Evolutionary conservation across 2,329 filamentous ascomycete genomes (phyloP).

Genomic region (Acephala macrosclerotiorum): DNA sequence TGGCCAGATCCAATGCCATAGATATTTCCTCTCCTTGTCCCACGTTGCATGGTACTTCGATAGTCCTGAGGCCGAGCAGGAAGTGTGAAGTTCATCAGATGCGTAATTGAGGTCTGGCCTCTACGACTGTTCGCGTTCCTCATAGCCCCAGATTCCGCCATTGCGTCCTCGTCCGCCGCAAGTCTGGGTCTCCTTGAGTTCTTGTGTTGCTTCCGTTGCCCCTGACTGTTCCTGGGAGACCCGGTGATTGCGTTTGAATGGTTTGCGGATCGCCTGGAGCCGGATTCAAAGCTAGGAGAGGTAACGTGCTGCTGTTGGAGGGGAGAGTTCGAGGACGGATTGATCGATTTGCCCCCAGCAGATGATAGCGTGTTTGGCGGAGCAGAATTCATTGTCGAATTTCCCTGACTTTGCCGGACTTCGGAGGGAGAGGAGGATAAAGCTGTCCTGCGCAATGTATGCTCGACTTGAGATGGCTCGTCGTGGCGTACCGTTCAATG

Average conservation of each 20-base stretch:
- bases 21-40: slow-evolving; percentile 70
- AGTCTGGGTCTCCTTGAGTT: slow-evolving; percentile 76
- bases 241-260: slow-evolving; percentile 37
- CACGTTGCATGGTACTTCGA: slow-evolving; percentile 56
- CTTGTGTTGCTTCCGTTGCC: slow-evolving; percentile 82
- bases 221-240: slow-evolving; percentile 77
- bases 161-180: slow-evolving; percentile 79
- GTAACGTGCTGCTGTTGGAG: slow-evolving; percentile 37
- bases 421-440: slow-evolving; percentile 19
- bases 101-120: slow-evolving; percentile 96
- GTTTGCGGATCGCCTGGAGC: slow-evolving; percentile 37
- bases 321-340: slow-evolving; percentile 38
- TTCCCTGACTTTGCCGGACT: neutral
- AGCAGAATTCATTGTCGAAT: slow-evolving; percentile 43
- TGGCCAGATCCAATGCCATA: slow-evolving; percentile 91
- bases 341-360: slow-evolving; percentile 43
- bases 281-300: slow-evolving; percentile 41
- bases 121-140: slow-evolving; percentile 76
- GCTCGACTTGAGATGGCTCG: neutral
- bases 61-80: slow-evolving; percentile 73
- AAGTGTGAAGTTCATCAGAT: slow-evolving; percentile 89
- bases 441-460: slow-evolving; percentile 21
- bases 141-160: slow-evolving; percentile 74
- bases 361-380: slow-evolving; percentile 35
- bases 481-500: neutral